Conservation (phyloP, 2,329 filamentous ascomycete species). For the Penicillium sp. region DNA sequence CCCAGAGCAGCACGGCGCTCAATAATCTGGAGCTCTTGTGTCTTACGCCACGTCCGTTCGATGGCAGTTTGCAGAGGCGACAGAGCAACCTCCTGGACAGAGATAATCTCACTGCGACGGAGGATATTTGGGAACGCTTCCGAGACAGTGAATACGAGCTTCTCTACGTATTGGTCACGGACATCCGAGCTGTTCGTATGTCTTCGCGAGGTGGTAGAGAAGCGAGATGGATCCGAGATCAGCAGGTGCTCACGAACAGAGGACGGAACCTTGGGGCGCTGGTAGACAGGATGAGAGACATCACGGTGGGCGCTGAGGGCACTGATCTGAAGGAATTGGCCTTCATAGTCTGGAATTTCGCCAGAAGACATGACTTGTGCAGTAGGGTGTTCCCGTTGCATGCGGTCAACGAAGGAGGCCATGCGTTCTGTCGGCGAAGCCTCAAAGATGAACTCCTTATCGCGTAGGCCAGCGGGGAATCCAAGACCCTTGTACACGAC, state of each 20-base stretch:
- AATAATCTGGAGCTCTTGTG: conserved; percentile 73
- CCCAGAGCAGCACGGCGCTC: conserved; percentile 73
- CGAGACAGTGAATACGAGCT: conserved; percentile 76
- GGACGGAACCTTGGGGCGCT: conserved; percentile 78
- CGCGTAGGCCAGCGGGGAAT: conserved; percentile 74
- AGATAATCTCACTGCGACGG: conserved; percentile 78
- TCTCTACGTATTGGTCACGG: conserved; percentile 75
- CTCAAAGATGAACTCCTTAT: conserved; percentile 93
- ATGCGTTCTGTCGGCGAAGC: conserved; percentile 74
- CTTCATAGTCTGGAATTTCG: conserved; percentile 77
- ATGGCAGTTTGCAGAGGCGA: conserved; percentile 81
- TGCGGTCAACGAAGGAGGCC: conserved; percentile 79
- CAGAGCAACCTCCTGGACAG: conserved; percentile 64
- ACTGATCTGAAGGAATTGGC: conserved; percentile 83
- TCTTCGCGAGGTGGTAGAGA: conserved; percentile 73
- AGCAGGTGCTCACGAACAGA: conserved; percentile 84
- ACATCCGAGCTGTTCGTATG: conserved; percentile 65
- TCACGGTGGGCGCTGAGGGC: conserved; percentile 80
- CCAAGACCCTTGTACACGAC: conserved; percentile 87
- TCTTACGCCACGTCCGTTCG: conserved; percentile 87
- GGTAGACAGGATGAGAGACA: conserved; percentile 77
- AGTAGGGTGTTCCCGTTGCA: conserved; percentile 85
- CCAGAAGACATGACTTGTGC: conserved; percentile 74
- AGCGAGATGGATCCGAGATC: conserved; percentile 71
- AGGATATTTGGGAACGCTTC: conserved; percentile 91